Evolutionary conservation across 2,329 filamentous ascomycete species (phyloP).

Genomic region (Colletotrichum sp.): DNA sequence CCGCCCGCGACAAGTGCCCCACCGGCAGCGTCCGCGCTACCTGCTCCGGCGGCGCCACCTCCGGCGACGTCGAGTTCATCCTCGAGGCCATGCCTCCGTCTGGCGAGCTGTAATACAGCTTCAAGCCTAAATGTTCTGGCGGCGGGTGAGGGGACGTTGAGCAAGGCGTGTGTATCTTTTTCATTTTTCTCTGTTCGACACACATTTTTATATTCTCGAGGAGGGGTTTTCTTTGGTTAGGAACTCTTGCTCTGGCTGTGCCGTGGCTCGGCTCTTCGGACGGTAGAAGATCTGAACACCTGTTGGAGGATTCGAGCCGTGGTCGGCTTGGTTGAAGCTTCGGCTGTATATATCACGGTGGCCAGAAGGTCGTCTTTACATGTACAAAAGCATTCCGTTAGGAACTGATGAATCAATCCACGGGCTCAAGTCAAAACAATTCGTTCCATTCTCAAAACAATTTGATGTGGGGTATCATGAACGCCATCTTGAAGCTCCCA

Average conservation of each 20-base stretch:
- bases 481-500: neutral
- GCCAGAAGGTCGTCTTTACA: neutral
- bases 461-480: neutral
- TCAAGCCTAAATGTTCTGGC: neutral
- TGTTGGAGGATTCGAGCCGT: neutral
- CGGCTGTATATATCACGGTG: neutral
- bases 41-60: conserved; percentile 53
- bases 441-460: neutral
- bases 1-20: conserved; percentile 55
- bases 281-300: neutral
- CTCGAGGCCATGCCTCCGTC: neutral
- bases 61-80: conserved; percentile 48
- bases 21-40: conserved; percentile 51
- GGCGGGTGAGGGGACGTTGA: conserved; percentile 7
- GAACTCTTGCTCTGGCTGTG: neutral
- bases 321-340: neutral
- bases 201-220: neutral
- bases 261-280: neutral
- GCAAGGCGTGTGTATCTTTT: neutral
- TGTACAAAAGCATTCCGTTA: neutral
- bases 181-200: neutral
- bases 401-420: neutral
- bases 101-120: neutral
- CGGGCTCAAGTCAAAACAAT: neutral
- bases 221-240: neutral